phyloP scores from a whole-genome alignment of 371 early-diverging fungal species.

The Mortierella sp. region DNA sequence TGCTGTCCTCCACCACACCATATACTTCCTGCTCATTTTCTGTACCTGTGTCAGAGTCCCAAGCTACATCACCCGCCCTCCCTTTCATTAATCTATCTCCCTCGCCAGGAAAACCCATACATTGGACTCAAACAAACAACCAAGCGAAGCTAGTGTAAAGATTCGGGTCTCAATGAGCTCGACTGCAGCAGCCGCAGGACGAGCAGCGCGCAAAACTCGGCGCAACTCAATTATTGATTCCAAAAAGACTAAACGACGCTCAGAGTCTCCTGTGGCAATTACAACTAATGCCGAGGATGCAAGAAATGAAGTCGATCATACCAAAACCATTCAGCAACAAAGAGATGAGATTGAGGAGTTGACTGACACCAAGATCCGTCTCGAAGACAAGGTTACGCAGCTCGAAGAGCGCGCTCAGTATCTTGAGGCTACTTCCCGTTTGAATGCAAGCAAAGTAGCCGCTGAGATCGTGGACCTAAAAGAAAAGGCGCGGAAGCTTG shows the following conservation, averaged over 20 bases:
- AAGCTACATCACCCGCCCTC: too few species aligned
- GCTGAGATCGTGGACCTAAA: conserved; percentile 49
- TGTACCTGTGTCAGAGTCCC: too few species aligned
- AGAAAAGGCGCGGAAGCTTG: conserved; percentile 41
- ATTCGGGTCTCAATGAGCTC: conserved; percentile 6
- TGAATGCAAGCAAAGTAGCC: conserved; percentile 35
- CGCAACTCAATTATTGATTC: conserved; percentile 3
- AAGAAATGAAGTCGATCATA: not conserved
- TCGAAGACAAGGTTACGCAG: conserved; percentile 28
- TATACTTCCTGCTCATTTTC: too few species aligned
- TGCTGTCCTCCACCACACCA: too few species aligned
- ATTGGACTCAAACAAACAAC: too few species aligned
- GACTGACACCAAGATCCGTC: conserved; percentile 17
- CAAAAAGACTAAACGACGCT: not conserved
- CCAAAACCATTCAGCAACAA: conserved; percentile 22
- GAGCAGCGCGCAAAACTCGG: conserved; percentile 8
- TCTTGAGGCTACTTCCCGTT: conserved; percentile 41
- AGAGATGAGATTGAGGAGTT: conserved; percentile 40
- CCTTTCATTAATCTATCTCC: too few species aligned
- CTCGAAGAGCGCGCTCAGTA: conserved; percentile 47
- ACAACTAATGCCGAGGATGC: not conserved
- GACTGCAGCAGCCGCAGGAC: not conserved
- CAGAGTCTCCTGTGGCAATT: not conserved
- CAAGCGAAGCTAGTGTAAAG: too few species aligned
- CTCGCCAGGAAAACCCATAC: too few species aligned